Evolutionary conservation across 257 asterid species (phyloP).

Genomic region (Thymus mandschuricus): DNA sequence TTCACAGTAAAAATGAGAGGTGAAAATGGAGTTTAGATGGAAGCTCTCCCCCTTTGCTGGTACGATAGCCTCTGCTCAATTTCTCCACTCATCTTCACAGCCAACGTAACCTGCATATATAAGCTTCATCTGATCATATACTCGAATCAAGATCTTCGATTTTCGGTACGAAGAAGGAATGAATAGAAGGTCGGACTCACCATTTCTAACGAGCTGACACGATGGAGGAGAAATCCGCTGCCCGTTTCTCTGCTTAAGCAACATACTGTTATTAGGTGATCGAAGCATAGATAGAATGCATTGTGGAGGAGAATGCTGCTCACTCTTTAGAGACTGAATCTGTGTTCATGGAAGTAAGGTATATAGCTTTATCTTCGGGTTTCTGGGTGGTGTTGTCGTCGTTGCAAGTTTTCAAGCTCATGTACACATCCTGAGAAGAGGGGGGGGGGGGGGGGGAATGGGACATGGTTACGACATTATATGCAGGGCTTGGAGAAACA

Average conservation of each 20-base stretch:
- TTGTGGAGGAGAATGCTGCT: constrained; percentile 34
- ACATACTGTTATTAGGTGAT: not conserved
- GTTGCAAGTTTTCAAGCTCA: constrained; percentile 38
- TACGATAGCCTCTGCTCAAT: constrained; percentile 42
- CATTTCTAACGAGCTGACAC: constrained; percentile 53
- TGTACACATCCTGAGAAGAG: constrained; percentile 52
- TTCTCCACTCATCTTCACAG: constrained; percentile 55
- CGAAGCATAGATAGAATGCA: not conserved
- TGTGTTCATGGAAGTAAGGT: constrained; percentile 40
- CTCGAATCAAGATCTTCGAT: not conserved
- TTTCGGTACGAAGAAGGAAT: not conserved
- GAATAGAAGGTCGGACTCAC: constrained; percentile 37
- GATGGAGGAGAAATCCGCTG: constrained; percentile 60
- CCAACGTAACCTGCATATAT: constrained; percentile 48
- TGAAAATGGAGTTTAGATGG: constrained; percentile 36
- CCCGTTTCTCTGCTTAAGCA: constrained; percentile 41
- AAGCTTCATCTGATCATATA: not conserved
- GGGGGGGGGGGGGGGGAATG: constrained; percentile 5
- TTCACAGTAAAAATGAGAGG: not conserved
- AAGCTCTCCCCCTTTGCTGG: constrained; percentile 59
- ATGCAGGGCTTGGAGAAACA: not conserved
- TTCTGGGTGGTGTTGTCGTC: constrained; percentile 4
- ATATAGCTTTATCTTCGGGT: constrained; percentile 37
- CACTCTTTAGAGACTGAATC: constrained; percentile 39
- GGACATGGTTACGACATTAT: not conserved